Evolutionary conservation across 2,329 filamentous ascomycete species (phyloP).

Genomic region (Fusarium palustre): DNA sequence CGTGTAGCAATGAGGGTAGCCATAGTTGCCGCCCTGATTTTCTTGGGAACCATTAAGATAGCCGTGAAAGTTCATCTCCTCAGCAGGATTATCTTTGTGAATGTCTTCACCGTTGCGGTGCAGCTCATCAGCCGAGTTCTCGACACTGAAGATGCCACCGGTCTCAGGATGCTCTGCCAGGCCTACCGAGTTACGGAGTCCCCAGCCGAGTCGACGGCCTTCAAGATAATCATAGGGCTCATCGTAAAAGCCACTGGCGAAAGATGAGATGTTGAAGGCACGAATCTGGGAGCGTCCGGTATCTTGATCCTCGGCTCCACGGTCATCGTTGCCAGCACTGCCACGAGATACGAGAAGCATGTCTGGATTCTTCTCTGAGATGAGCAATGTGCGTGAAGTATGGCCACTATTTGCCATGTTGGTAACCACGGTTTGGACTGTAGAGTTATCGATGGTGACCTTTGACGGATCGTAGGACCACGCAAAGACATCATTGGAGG

Average conservation of each 20-base stretch:
- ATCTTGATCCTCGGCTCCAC: slow-evolving; percentile 59
- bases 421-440: slow-evolving; percentile 64
- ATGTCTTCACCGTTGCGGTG: slow-evolving; percentile 69
- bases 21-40: slow-evolving; percentile 67
- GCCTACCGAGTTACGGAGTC: slow-evolving; percentile 78
- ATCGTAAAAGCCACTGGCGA: slow-evolving; percentile 28
- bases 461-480: slow-evolving; percentile 73
- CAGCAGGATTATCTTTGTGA: slow-evolving; percentile 76
- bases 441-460: slow-evolving; percentile 57
- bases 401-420: slow-evolving; percentile 74
- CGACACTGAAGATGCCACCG: slow-evolving; percentile 70
- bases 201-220: slow-evolving; percentile 70
- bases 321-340: slow-evolving; percentile 72
- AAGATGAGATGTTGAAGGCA: slow-evolving; percentile 60
- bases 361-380: slow-evolving; percentile 66
- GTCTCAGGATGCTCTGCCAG: slow-evolving; percentile 70
- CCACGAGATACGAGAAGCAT: slow-evolving; percentile 75
- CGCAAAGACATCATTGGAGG: slow-evolving; percentile 67
- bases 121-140: slow-evolving; percentile 77
- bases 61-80: slow-evolving; percentile 80
- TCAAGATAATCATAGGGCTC: slow-evolving; percentile 60
- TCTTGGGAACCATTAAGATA: slow-evolving; percentile 57
- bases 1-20: slow-evolving; percentile 77
- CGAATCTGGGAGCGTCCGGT: slow-evolving; percentile 76
- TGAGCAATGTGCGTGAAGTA: slow-evolving; percentile 73